Evolutionary conservation across 208 protist genomes (phyloP).

Genomic region (Phytomonas sp.): DNA sequence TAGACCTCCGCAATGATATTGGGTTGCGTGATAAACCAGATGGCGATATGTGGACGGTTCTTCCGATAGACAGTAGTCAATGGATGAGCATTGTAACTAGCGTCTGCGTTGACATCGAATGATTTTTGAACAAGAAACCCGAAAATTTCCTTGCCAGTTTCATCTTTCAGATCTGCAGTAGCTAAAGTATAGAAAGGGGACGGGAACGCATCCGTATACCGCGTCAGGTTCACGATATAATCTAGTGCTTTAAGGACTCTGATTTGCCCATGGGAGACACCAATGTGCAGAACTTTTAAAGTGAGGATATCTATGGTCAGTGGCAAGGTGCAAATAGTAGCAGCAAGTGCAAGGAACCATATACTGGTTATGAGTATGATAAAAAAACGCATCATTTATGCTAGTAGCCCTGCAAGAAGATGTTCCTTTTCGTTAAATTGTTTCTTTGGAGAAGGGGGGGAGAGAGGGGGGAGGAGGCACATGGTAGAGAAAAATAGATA

Average conservation of each 20-base stretch:
- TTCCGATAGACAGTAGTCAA: conserved; percentile 49
- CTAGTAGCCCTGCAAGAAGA: neutral
- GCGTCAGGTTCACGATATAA: neutral
- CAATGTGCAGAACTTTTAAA: neutral
- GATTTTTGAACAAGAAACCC: neutral
- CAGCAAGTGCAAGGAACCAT: neutral
- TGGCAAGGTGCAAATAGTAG: neutral
- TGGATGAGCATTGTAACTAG: conserved; percentile 39
- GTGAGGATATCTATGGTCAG: neutral
- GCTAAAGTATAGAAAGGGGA: neutral
- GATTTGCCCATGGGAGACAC: neutral
- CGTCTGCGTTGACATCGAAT: conserved; percentile 15
- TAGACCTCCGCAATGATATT: conserved; percentile 43
- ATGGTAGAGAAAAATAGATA: no score
- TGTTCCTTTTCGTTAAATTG: neutral
- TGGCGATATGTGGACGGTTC: conserved; percentile 20
- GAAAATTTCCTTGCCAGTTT: neutral
- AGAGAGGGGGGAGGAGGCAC: no score
- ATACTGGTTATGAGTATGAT: neutral
- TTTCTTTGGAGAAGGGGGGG: neutral
- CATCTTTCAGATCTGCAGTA: neutral
- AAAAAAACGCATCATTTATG: neutral
- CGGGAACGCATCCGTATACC: neutral
- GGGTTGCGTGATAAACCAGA: conserved; percentile 13
- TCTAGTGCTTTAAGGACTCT: neutral